Conservation (phyloP, 768 basidiomycete species). For the Lactarius evosmus region DNA sequence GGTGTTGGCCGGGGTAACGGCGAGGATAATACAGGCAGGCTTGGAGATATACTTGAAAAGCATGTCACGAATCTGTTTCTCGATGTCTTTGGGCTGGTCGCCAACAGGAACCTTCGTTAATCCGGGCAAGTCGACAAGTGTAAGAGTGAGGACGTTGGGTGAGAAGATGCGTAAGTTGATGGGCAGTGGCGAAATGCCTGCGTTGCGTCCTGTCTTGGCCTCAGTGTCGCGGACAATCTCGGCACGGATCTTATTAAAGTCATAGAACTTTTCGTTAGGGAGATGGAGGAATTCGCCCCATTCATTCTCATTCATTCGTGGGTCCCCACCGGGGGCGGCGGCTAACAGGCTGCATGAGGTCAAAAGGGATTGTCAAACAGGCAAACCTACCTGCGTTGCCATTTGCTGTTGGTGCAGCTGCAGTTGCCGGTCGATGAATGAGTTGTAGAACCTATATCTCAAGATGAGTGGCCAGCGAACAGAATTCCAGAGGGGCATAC, state of each 20-base stretch:
- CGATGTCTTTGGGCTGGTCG: constrained; percentile 95
- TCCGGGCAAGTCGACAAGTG: constrained; percentile 96
- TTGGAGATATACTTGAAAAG: constrained; percentile 92
- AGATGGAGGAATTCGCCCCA: constrained; percentile 99
- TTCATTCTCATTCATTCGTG: constrained; percentile 85
- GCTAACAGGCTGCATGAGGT: constrained; percentile 1
- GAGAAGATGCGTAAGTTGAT: constrained; percentile 98
- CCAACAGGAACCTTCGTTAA: constrained; percentile 94
- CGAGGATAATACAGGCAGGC: constrained; percentile 93
- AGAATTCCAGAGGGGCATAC: constrained; percentile 43
- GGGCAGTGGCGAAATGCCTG: constrained; percentile 94
- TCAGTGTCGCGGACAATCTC: constrained; percentile 98
- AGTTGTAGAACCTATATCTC: constrained; percentile 79
- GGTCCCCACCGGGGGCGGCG: constrained; percentile 52
- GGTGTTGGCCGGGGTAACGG: constrained; percentile 92
- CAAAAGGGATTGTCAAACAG: neutral
- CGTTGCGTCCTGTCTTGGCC: constrained; percentile 97
- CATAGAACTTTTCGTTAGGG: constrained; percentile 95
- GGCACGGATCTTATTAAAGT: constrained; percentile 94
- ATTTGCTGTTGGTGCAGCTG: constrained; percentile 45
- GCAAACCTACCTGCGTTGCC: constrained; percentile 37
- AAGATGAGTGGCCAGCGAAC: constrained; percentile 10
- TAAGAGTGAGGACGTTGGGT: constrained; percentile 94
- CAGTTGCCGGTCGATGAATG: constrained; percentile 73
- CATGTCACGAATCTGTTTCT: constrained; percentile 97